These are phyloP conservation scores for Ricinus communis DNA, from an alignment of 345 rosid species.

Conservation along the genomic window DNA sequence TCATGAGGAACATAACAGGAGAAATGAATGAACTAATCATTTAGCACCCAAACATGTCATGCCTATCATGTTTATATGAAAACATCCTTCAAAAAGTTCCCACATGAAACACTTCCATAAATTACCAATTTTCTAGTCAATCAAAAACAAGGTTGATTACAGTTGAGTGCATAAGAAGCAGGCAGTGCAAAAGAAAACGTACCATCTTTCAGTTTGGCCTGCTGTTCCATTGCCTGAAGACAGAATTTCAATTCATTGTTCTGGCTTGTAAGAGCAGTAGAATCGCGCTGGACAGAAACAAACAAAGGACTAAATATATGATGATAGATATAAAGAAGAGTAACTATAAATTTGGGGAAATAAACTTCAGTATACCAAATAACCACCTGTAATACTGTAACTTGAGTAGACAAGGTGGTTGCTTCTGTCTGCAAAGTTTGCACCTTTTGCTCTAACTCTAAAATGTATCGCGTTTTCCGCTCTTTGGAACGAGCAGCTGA, in stretches of 20 bases:
- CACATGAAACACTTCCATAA: too few species aligned
- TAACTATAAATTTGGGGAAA: conserved; percentile 6
- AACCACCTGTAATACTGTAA: conserved; percentile 80
- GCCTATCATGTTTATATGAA: not conserved
- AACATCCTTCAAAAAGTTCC: not conserved
- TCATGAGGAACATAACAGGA: not conserved
- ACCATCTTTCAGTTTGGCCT: conserved; percentile 91
- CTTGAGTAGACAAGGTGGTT: conserved; percentile 90
- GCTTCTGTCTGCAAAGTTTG: conserved; percentile 95
- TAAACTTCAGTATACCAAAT: not conserved
- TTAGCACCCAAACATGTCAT: not conserved
- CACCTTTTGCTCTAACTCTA: conserved; percentile 90
- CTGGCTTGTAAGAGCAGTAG: conserved; percentile 80
- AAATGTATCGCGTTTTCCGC: conserved; percentile 83
- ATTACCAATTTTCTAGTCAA: too few species aligned
- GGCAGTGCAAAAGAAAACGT: conserved; percentile 3
- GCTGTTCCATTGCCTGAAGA: conserved; percentile 96
- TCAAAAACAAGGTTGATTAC: not conserved
- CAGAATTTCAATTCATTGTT: conserved; percentile 91
- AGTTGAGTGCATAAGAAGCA: not conserved
- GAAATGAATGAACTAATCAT: not conserved
- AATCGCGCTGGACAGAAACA: conserved; percentile 59
- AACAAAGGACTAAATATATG: not conserved
- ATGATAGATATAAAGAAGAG: not conserved
- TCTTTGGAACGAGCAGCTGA: conserved; percentile 97